Base-by-base conservation (phyloP, 2,329 filamentous ascomycete genomes). In the Myriosclerotinia curreyana region DNA sequence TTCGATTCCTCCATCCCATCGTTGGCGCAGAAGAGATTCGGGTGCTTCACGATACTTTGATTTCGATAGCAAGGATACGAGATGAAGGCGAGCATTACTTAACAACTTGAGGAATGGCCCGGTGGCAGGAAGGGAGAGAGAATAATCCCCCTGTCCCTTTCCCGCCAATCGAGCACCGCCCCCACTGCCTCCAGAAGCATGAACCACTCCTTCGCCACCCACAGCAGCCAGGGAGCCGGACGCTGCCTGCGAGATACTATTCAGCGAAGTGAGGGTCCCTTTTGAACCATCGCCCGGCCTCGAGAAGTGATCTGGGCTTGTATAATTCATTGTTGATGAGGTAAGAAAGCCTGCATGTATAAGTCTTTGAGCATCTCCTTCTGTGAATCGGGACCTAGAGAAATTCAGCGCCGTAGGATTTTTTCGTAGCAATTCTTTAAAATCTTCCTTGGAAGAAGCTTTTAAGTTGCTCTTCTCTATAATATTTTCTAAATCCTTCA, bases 221-320 rank as follows among this genome's bases (percentile, higher is more conserved):
- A 92, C 85, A 1, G 89, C 88, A 8, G 80, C 87, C 2, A 89
- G 71, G 3, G 86, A 86, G 17, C 90, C 90, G 0, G 89, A 88
- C 6, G 88, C 84, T 28, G 87, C 86, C 67, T 79, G 81, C 2
- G 86, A 84, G 28, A 90, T 84, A 34, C 80, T 82, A 46, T 86
- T 82, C 12, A 92, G 79, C 4, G 85, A 86, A 31, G 83, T 81
- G 46, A 87, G 77, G 12, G 82, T 84, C 20, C 81, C 81, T 67
- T 69, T 63, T 5, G 76, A 75, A 8, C 75, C 75, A 12, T 77
- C 72, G 12, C 76, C 75, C 1, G 79, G 77, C 3, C 75, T 75
- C 17, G 77, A 76, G 68, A 79, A 81, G 28, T 76, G 69, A 58
- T 79, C 76, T 63, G 72, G 78, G 64, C 71, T 71, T 66, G 69